Percentiles rank a stretch among this genome's conserved stretches.
Conservation (phyloP, 2,329 filamentous ascomycete species). For the Botrytis tulipae region DNA sequence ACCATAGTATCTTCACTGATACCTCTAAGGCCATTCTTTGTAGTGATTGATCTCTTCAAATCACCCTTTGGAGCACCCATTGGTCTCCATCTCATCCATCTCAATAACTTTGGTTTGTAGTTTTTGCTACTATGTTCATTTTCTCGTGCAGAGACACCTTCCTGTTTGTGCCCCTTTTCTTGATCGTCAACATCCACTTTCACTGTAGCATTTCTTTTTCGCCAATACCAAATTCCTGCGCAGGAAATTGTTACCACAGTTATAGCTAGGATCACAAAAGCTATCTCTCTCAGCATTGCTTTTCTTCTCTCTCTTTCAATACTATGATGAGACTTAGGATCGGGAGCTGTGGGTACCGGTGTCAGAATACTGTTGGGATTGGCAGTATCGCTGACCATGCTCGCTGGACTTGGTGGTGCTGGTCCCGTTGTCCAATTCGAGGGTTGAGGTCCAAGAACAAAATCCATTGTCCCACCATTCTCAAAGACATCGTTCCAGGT, state of each 20-base stretch:
- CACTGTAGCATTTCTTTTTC: neutral
- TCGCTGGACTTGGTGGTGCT: conserved; percentile 60
- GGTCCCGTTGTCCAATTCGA: conserved; percentile 57
- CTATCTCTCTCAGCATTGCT: neutral
- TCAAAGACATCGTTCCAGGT: conserved; percentile 65
- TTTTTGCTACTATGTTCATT: neutral
- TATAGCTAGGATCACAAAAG: neutral
- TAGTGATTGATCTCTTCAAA: neutral
- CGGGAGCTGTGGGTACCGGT: conserved; percentile 5
- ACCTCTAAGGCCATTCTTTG: neutral
- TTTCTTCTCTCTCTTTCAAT: neutral
- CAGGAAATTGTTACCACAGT: neutral
- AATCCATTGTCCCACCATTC: conserved; percentile 61
- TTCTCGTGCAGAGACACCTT: neutral
- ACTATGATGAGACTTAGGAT: neutral
- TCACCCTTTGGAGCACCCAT: neutral
- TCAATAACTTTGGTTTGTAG: neutral
- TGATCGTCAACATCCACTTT: neutral
- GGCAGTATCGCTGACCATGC: conserved; percentile 6
- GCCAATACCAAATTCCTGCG: conserved; percentile 7
- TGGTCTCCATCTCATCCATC: neutral
- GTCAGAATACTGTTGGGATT: conserved; percentile 14
- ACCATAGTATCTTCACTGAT: neutral
- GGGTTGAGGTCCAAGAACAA: conserved; percentile 56
- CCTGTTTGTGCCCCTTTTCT: neutral